Evolutionary conservation across 345 rosid genomes (phyloP).

Genomic region (Euphorbia pulcherrima): DNA sequence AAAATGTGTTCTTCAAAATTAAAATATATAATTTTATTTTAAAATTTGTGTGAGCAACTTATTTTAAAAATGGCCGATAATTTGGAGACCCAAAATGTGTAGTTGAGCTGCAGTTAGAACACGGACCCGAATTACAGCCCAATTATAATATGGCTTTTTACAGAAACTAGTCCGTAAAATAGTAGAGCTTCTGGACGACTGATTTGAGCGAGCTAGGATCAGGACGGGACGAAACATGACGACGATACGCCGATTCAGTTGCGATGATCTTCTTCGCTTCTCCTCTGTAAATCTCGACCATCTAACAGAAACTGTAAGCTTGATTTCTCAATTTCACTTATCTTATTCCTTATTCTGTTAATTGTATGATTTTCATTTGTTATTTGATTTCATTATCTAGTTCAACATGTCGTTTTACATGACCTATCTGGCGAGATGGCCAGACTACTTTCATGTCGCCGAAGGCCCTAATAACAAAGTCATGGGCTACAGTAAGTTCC

Average conservation of each 20-base stretch:
- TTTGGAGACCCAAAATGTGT: too few relatives aligned
- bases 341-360: neutral
- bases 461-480: conserved; percentile 68
- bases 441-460: conserved; percentile 91
- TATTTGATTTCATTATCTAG: conserved; percentile 26
- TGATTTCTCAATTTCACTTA: neutral
- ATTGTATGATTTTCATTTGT: neutral
- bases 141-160: neutral
- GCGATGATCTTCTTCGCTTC: conserved; percentile 89
- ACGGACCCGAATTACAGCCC: neutral
- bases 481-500: conserved; percentile 80
- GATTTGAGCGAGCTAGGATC: neutral
- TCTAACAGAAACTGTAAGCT: conserved; percentile 80
- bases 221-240: neutral
- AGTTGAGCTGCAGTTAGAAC: too few relatives aligned
- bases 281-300: conserved; percentile 83
- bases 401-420: conserved; percentile 95
- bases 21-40: too few relatives aligned
- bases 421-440: conserved; percentile 97
- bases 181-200: neutral
- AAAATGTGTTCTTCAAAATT: too few relatives aligned
- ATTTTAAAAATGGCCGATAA: too few relatives aligned
- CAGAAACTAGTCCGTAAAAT: neutral
- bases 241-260: conserved; percentile 77
- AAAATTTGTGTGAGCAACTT: too few relatives aligned